A percentile compares a stretch with the other conserved stretches of the same genome.
phyloP scores from a whole-genome alignment of 139 green algal genomes.

The Tetradesmus lagerheimii region DNA sequence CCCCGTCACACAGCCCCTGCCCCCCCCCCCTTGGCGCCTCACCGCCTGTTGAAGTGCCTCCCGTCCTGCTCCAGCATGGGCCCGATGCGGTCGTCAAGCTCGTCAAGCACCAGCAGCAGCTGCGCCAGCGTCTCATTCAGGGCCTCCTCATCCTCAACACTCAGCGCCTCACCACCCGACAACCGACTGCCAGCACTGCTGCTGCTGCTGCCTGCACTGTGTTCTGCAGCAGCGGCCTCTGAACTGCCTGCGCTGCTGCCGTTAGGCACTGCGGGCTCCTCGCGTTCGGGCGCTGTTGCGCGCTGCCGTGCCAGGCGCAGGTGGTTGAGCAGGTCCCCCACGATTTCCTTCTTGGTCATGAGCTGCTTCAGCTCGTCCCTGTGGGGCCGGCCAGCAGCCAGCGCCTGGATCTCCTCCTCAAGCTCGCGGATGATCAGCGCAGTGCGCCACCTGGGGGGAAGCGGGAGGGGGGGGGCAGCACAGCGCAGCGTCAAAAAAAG shows the following conservation, averaged over 20 bases:
- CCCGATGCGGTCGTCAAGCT: constrained; percentile 88
- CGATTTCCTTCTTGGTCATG: constrained; percentile 89
- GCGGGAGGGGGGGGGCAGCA: neutral
- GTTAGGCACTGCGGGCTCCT: no score
- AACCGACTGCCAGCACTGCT: neutral
- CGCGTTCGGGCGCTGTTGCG: constrained; percentile 34
- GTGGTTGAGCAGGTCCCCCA: constrained; percentile 96
- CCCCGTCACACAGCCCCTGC: neutral
- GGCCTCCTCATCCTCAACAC: constrained; percentile 57
- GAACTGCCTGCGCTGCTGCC: neutral
- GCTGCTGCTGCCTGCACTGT: neutral
- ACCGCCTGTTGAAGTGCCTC: constrained; percentile 83
- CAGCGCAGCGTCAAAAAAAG: neutral
- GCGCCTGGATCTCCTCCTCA: constrained; percentile 91
- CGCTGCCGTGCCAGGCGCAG: constrained; percentile 71
- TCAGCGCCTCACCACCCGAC: neutral
- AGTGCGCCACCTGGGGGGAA: constrained; percentile 81
- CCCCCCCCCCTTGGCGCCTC: neutral
- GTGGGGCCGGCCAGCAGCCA: constrained; percentile 71
- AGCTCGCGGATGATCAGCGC: constrained; percentile 93
- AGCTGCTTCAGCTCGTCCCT: constrained; percentile 85
- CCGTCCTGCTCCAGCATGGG: constrained; percentile 90
- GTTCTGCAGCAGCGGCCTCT: no score
- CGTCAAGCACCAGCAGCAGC: constrained; percentile 91
- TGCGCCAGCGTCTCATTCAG: constrained; percentile 85